Conservation (phyloP, 345 rosid species). For the Arabidopsis suecica region DNA sequence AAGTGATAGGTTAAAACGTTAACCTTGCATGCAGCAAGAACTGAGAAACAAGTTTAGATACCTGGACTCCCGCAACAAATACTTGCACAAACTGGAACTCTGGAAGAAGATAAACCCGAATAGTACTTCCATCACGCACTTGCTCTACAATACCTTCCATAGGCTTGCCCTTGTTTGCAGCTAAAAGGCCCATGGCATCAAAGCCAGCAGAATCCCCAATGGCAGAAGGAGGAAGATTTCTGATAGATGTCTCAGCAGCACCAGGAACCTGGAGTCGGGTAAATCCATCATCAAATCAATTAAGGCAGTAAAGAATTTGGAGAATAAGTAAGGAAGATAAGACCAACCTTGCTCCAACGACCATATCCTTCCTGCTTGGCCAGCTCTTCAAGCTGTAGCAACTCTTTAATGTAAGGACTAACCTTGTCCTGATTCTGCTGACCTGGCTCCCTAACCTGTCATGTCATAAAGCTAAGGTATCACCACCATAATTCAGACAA, state of each 20-base stretch:
- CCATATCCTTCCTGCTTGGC: slow-evolving; percentile 83
- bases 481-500: neutral
- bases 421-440: slow-evolving; percentile 86
- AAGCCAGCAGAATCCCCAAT: slow-evolving; percentile 79
- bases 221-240: slow-evolving; percentile 96
- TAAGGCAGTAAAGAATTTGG: neutral
- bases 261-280: slow-evolving; percentile 65
- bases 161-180: slow-evolving; percentile 79
- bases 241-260: slow-evolving; percentile 78
- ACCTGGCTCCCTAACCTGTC: slow-evolving; percentile 82
- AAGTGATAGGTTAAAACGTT: neutral
- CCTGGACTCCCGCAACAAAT: slow-evolving; percentile 98
- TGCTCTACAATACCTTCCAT: slow-evolving; percentile 95
- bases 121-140: slow-evolving; percentile 93
- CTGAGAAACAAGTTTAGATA: slow-evolving; percentile 23
- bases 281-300: slow-evolving; percentile 8
- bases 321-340: neutral
- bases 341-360: slow-evolving; percentile 79
- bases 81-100: slow-evolving; percentile 96
- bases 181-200: slow-evolving; percentile 80
- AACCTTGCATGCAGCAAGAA: neutral
- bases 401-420: slow-evolving; percentile 77
- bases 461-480: slow-evolving; percentile 21
- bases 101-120: slow-evolving; percentile 93
- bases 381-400: slow-evolving; percentile 69